A percentile compares a stretch with the other conserved stretches of the same genome.
phyloP scores from a whole-genome alignment of 306 rosid species.

The Casuarina equisetifolia region DNA sequence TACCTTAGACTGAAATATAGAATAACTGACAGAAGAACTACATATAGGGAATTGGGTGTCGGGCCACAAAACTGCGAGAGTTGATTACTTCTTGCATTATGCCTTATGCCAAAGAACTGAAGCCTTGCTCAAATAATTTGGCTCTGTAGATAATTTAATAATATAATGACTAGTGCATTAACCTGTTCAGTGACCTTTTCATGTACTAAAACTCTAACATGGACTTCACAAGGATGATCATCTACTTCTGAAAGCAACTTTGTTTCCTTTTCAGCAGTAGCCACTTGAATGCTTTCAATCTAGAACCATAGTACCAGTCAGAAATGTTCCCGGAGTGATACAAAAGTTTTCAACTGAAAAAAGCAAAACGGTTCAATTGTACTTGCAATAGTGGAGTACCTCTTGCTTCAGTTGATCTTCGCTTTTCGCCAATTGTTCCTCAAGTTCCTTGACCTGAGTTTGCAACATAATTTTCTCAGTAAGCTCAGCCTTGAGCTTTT shows the following conservation, averaged over 20 bases:
- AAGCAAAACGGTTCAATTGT: background rate
- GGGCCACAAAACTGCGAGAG: constrained; percentile 4
- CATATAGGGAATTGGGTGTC: background rate
- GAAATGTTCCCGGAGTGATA: background rate
- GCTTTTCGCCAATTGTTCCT: constrained; percentile 53
- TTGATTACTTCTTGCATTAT: background rate
- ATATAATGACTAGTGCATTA: background rate
- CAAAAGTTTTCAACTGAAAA: background rate
- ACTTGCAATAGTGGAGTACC: constrained; percentile 42
- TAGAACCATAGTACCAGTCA: constrained; percentile 35
- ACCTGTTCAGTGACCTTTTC: constrained; percentile 73
- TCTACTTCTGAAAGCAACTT: constrained; percentile 63
- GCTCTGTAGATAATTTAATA: background rate
- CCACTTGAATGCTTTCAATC: constrained; percentile 60
- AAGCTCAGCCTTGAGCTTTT: constrained; percentile 59
- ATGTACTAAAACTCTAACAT: constrained; percentile 52
- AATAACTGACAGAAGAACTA: background rate
- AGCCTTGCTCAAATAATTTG: background rate
- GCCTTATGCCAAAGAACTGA: background rate
- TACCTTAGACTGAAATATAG: constrained; percentile 5
- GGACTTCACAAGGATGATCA: constrained; percentile 47
- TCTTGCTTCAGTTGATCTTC: constrained; percentile 66
- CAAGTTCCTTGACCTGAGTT: constrained; percentile 55
- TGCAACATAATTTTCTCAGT: constrained; percentile 63
- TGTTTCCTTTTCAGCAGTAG: constrained; percentile 61